Evolutionary conservation across 2,329 filamentous ascomycete genomes (phyloP).

Genomic region (Colletotrichum endophyticum): DNA sequence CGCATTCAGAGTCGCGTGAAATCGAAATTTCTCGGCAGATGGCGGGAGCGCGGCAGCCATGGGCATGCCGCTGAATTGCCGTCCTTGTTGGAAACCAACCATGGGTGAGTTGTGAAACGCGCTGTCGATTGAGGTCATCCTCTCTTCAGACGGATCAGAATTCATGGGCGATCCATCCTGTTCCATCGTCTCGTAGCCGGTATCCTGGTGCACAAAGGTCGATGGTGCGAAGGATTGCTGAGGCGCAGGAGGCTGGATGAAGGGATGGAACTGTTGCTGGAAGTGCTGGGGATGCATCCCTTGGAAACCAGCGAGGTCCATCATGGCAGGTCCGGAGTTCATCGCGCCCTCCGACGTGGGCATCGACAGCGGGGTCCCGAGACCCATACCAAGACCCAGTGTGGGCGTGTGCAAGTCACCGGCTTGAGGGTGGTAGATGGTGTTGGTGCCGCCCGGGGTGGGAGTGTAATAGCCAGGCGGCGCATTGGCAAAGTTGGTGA

Average conservation of each 20-base stretch:
- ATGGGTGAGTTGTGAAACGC: slow-evolving; percentile 67
- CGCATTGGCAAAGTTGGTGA: slow-evolving; percentile 79
- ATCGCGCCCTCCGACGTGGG: slow-evolving; percentile 70
- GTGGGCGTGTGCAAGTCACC: slow-evolving; percentile 87
- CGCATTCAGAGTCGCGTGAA: slow-evolving; percentile 87
- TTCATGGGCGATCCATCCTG: slow-evolving; percentile 74
- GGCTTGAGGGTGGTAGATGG: slow-evolving; percentile 81
- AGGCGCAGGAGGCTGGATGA: slow-evolving; percentile 64
- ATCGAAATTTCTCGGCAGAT: slow-evolving; percentile 79
- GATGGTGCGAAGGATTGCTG: slow-evolving; percentile 75
- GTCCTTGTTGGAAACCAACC: slow-evolving; percentile 62
- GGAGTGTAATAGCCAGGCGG: slow-evolving; percentile 87
- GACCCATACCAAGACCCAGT: slow-evolving; percentile 74
- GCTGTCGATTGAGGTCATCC: slow-evolving; percentile 62
- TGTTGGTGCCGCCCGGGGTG: slow-evolving; percentile 80
- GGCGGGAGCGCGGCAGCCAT: slow-evolving; percentile 53
- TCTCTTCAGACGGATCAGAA: slow-evolving; percentile 54
- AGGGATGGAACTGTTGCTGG: slow-evolving; percentile 71
- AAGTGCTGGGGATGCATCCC: slow-evolving; percentile 64
- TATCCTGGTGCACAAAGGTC: slow-evolving; percentile 80
- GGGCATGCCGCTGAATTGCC: slow-evolving; percentile 50
- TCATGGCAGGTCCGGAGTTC: slow-evolving; percentile 61
- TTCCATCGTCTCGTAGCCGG: slow-evolving; percentile 80
- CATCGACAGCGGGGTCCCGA: slow-evolving; percentile 83
- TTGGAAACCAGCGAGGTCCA: slow-evolving; percentile 72